These are phyloP conservation scores for Pseudocercospora ulei DNA, from an alignment of 2,329 filamentous ascomycete species.

Conservation along the genomic window DNA sequence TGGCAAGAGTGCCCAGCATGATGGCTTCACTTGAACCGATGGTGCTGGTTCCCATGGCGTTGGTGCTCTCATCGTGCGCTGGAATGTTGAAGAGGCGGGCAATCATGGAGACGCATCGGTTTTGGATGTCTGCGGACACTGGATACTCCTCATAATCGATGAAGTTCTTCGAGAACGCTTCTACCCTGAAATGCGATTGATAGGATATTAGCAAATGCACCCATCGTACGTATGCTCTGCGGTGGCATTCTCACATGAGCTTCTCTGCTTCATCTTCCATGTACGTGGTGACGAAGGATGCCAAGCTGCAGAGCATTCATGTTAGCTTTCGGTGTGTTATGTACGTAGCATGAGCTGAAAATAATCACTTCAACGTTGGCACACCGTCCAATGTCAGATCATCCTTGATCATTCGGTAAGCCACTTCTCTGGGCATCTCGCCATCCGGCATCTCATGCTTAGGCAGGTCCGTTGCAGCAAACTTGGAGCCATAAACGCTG, in stretches of 20 bases:
- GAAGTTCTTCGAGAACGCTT: conserved; percentile 90
- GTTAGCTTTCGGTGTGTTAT: not conserved
- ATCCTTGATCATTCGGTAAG: conserved; percentile 96
- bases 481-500: conserved; percentile 79
- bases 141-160: conserved; percentile 46
- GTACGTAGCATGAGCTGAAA: not conserved
- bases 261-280: conserved; percentile 97
- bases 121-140: conserved; percentile 54
- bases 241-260: too few species aligned
- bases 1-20: conserved; percentile 72
- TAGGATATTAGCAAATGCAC: not conserved
- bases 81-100: conserved; percentile 80
- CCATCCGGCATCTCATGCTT: conserved; percentile 74
- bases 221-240: too few species aligned
- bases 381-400: conserved; percentile 86
- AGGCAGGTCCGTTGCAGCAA: conserved; percentile 70
- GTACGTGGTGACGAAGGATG: conserved; percentile 90
- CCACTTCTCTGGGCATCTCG: conserved; percentile 84
- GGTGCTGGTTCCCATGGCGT: conserved; percentile 75
- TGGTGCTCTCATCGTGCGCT: conserved; percentile 44
- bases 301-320: conserved; percentile 50
- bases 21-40: conserved; percentile 85
- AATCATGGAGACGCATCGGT: conserved; percentile 68
- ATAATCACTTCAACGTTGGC: conserved; percentile 65
- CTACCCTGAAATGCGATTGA: too few species aligned